These are phyloP conservation scores for Lactarius tabidus DNA, from an alignment of 768 basidiomycete species.

Conservation along the genomic window DNA sequence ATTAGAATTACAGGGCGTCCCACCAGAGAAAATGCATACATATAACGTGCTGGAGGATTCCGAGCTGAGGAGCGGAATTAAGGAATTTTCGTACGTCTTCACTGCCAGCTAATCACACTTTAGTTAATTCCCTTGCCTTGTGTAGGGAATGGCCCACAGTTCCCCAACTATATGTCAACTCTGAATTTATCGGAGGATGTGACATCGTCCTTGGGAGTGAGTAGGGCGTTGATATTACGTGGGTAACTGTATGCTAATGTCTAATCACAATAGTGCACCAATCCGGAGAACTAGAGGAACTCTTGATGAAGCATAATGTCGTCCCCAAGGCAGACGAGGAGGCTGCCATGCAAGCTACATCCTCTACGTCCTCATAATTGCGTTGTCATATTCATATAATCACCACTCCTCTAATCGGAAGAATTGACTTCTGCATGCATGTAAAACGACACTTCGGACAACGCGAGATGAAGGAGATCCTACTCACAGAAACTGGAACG, in stretches of 20 bases:
- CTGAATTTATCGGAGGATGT: conserved; percentile 95
- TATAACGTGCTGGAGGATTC: conserved; percentile 87
- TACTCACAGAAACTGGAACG: background rate
- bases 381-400: background rate
- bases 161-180: conserved; percentile 91
- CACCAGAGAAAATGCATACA: conserved; percentile 75
- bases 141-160: conserved; percentile 95
- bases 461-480: background rate
- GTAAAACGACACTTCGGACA: background rate
- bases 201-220: conserved; percentile 89
- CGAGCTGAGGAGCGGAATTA: conserved; percentile 81
- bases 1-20: conserved; percentile 78
- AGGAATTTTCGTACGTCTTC: conserved; percentile 90
- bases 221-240: conserved; percentile 34
- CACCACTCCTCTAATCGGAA: background rate
- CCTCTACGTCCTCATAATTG: conserved; percentile 25
- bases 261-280: conserved; percentile 73
- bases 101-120: background rate
- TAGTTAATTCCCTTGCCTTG: conserved; percentile 2
- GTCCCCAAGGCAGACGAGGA: conserved; percentile 47
- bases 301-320: conserved; percentile 68
- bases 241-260: conserved; percentile 7
- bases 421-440: background rate
- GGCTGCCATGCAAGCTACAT: conserved; percentile 22
- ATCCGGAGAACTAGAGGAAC: conserved; percentile 84